Evolutionary conservation across 2,329 filamentous ascomycete genomes (phyloP), one percentile per base, ranked within the genome.

Genomic region (Nemania diffusa): DNA sequence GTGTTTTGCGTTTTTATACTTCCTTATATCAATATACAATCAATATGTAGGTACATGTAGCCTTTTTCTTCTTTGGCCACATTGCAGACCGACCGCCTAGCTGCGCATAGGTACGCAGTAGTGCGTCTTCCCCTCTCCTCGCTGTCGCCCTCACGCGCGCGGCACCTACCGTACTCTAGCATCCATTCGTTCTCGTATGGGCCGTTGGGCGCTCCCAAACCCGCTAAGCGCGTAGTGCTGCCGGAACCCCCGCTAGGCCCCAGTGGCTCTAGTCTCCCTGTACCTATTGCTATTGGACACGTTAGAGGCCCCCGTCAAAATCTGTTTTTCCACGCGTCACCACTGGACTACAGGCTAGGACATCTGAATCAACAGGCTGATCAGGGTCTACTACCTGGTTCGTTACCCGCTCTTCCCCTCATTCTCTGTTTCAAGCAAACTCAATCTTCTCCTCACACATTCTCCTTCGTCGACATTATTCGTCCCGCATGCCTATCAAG

Each of bases 171-270:
- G 51, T 56, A 24, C 37, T 59, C 32, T 48, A 32, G 27, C 50
- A 32, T 40, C 59, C 27, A 57, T 40, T 62, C 51, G 44, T 29
- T 7, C 24, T 27, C n/a, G 51, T 51, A 61, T 55, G 48, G 59
- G 27, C 26, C 42, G 27, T 27, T 56, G 53, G 42, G 32, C 26
- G 22, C 27, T 53, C 48, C 56, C 44, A 61, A 60, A 26, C 42
- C 40, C 51, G 57, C 52, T 60, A 53, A 46, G 40, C 60, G 51
- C 61, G 44, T 61, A 64, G 61, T 61, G 57, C 15, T 57, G 61
- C 65, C 60, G 65, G 50, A 62, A 58, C n/a, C 60, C n/a, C 44
- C 60, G 46, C 61, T 65, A 57, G 53, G 22, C 59, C 62, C 40
- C 48, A 50, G 59, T 56, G n/a, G 20, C 32, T 32, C 64, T 63